Evolutionary conservation across 1,139 yeast genomes (phyloP).

Genomic region (Geotrichum restrictum): DNA sequence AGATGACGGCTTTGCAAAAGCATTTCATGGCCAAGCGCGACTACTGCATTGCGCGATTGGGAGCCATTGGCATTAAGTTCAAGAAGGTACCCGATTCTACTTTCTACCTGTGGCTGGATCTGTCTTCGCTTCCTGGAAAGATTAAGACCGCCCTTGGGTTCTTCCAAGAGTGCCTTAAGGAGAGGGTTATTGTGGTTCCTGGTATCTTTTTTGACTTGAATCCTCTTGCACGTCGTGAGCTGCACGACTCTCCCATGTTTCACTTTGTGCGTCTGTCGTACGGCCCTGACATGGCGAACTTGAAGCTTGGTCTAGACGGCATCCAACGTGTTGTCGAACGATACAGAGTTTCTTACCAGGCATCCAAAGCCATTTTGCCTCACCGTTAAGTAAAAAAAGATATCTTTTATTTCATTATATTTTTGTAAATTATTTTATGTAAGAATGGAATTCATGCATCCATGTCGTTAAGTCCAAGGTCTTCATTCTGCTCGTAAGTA

Average conservation of each 20-base stretch:
- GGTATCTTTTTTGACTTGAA: constrained; percentile 65
- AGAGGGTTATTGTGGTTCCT: constrained; percentile 61
- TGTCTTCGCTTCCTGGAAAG: constrained; percentile 57
- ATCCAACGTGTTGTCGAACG: constrained; percentile 54
- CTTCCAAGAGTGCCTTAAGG: constrained; percentile 65
- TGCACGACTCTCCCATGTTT: constrained; percentile 63
- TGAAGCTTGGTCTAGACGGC: constrained; percentile 64
- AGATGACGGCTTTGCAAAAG: constrained; percentile 58
- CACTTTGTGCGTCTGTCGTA: constrained; percentile 60
- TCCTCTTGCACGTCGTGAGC: constrained; percentile 58
- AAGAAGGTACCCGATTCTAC: constrained; percentile 57
- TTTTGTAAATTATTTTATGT: neutral
- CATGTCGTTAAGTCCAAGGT: constrained; percentile 86
- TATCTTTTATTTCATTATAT: neutral
- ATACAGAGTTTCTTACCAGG: constrained; percentile 20
- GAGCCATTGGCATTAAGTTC: constrained; percentile 58
- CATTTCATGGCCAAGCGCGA: constrained; percentile 63
- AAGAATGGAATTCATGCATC: constrained; percentile 35
- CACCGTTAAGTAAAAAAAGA: constrained; percentile 15
- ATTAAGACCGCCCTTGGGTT: constrained; percentile 60
- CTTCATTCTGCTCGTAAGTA: constrained; percentile 80
- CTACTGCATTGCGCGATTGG: constrained; percentile 51
- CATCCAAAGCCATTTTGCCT: constrained; percentile 20
- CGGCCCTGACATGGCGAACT: constrained; percentile 56
- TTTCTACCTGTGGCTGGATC: constrained; percentile 61